These are phyloP conservation scores for Kluyveromyces sp. DNA, from an alignment of 1,139 yeast species.

Conservation along the genomic window DNA sequence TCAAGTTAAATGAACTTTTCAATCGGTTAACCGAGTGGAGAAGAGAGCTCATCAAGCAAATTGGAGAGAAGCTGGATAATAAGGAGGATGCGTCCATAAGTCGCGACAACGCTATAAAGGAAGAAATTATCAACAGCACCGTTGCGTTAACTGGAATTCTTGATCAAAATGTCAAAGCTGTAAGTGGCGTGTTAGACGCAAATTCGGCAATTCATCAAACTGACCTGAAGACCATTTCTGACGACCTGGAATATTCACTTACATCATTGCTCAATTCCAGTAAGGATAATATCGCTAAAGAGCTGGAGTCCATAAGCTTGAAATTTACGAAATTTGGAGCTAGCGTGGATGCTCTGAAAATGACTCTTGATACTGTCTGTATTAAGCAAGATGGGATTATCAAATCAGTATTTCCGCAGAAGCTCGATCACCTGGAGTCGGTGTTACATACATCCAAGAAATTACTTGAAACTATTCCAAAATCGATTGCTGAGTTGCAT, in stretches of 20 bases:
- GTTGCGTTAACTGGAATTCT: neutral
- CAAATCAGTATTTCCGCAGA: neutral
- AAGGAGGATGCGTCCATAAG: neutral
- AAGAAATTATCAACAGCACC: neutral
- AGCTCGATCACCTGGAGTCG: neutral
- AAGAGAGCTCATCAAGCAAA: neutral
- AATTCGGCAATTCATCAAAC: neutral
- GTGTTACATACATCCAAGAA: neutral
- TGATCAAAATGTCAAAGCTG: neutral
- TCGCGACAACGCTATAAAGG: neutral
- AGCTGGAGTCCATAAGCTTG: neutral
- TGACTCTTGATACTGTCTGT: neutral
- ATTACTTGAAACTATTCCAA: neutral
- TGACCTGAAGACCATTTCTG: neutral
- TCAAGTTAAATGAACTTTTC: constrained; percentile 22
- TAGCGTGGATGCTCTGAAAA: neutral
- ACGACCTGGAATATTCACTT: neutral
- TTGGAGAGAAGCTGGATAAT: constrained; percentile 3
- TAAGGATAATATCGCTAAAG: neutral
- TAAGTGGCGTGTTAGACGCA: neutral
- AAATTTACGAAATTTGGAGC: constrained; percentile 1
- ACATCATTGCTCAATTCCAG: neutral
- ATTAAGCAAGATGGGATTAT: neutral
- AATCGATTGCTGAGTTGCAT: neutral
- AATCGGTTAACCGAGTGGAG: constrained; percentile 17